phyloP scores from a whole-genome alignment of 306 rosid genomes.

The Rubus parviflorus region DNA sequence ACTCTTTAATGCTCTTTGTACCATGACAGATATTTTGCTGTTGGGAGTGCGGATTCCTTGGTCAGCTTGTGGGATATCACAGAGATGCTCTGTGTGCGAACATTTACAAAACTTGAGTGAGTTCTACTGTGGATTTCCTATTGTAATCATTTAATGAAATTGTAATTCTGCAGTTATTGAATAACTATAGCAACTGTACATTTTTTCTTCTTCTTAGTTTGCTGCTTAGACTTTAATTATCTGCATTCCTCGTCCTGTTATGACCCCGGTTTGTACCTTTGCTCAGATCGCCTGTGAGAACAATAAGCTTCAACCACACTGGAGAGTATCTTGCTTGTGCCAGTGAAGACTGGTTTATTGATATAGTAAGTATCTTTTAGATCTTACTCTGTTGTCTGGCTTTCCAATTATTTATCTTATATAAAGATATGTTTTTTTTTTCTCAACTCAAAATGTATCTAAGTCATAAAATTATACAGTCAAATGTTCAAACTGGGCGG shows the following conservation, averaged over 20 bases:
- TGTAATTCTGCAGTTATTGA: neutral
- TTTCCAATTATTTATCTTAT: neutral
- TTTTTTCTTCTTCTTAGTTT: neutral
- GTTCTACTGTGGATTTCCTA: conserved; percentile 26
- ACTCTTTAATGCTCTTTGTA: conserved; percentile 4
- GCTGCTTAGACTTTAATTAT: neutral
- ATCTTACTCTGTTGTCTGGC: neutral
- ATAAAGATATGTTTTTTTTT: neutral
- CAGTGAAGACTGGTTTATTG: conserved; percentile 88
- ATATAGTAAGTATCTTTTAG: conserved; percentile 62
- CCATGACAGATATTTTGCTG: conserved; percentile 73
- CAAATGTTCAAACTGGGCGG: conserved; percentile 75
- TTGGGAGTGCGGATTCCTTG: conserved; percentile 97
- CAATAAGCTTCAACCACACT: conserved; percentile 85
- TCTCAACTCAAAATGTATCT: neutral
- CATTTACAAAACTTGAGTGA: conserved; percentile 92
- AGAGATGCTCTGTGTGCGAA: conserved; percentile 92
- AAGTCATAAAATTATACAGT: conserved; percentile 41
- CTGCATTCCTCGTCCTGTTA: neutral
- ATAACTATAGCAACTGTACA: neutral
- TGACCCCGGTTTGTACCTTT: conserved; percentile 21
- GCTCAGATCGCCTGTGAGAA: conserved; percentile 90
- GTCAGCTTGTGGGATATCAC: conserved; percentile 96
- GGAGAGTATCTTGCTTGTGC: conserved; percentile 92
- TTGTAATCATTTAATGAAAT: neutral